A percentile compares a stretch with the other conserved stretches of the same genome.
Evolutionary conservation across 192 early-diverging fungal genomes (phyloP).

Genomic region (Backusella morwellensis): DNA sequence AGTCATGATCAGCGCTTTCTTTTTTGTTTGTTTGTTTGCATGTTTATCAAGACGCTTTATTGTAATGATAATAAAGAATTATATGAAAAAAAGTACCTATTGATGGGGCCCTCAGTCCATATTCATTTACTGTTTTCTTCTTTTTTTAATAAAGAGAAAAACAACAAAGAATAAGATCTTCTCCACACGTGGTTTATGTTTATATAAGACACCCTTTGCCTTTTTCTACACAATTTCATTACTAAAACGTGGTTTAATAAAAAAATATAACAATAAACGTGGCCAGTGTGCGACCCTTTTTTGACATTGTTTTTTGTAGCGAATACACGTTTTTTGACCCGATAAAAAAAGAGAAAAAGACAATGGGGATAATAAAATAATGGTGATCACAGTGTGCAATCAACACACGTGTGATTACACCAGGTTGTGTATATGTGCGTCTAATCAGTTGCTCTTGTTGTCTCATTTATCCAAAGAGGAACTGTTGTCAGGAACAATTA

Average conservation of each 20-base stretch:
- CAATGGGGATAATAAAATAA: neutral
- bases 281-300: neutral
- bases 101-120: no score
- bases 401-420: neutral
- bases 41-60: neutral
- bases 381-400: neutral
- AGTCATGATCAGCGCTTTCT: neutral
- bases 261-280: constrained; percentile 1
- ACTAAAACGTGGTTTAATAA: constrained; percentile 4
- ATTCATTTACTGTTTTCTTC: neutral
- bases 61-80: no score
- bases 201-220: neutral
- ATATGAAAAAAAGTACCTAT: no score
- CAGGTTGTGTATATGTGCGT: no score
- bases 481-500: neutral
- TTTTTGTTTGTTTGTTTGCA: neutral
- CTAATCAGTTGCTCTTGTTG: neutral
- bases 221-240: neutral
- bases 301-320: neutral
- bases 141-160: neutral
- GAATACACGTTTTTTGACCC: neutral
- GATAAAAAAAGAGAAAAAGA: neutral
- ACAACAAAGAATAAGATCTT: neutral
- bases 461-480: neutral
- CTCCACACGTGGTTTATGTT: neutral